phyloP scores from a whole-genome alignment of 2,329 filamentous ascomycete species.

The Aureobasidium uvarum region DNA sequence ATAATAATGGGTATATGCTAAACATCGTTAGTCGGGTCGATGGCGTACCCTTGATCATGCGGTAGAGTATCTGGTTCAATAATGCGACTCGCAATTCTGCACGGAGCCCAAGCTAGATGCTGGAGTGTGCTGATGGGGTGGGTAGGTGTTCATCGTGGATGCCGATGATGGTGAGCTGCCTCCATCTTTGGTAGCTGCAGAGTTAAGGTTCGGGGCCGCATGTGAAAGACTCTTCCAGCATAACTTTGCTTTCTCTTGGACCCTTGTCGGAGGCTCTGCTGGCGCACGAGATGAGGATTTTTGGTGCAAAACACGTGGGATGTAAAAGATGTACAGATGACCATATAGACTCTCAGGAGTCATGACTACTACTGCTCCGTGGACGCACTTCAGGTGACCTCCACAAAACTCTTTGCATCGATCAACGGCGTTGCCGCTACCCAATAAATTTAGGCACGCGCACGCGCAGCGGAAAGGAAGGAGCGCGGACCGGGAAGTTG shows the following conservation, averaged over 20 bases:
- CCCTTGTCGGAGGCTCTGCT: background rate
- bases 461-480: constrained; percentile 10
- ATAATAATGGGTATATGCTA: background rate
- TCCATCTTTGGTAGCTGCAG: background rate
- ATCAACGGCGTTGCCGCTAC: constrained; percentile 3
- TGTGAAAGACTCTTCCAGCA: background rate
- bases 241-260: constrained; percentile 7
- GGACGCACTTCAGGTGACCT: background rate
- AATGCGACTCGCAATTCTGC: background rate
- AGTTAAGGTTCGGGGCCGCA: constrained; percentile 11
- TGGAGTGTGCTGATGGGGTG: background rate
- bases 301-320: background rate
- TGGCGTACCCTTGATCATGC: constrained; percentile 6
- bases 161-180: background rate
- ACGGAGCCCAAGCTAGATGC: background rate
- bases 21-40: background rate
- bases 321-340: background rate
- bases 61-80: background rate
- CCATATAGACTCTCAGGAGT: background rate
- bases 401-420: background rate
- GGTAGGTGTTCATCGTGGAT: background rate
- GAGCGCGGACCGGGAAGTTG: constrained; percentile 7
- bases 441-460: constrained; percentile 17
- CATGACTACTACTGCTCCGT: background rate
- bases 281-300: background rate